A percentile compares a stretch with the other conserved stretches of the same genome.
Evolutionary conservation across 169 alveolate species (phyloP).

Genomic region (Plasmodium gaboni): DNA sequence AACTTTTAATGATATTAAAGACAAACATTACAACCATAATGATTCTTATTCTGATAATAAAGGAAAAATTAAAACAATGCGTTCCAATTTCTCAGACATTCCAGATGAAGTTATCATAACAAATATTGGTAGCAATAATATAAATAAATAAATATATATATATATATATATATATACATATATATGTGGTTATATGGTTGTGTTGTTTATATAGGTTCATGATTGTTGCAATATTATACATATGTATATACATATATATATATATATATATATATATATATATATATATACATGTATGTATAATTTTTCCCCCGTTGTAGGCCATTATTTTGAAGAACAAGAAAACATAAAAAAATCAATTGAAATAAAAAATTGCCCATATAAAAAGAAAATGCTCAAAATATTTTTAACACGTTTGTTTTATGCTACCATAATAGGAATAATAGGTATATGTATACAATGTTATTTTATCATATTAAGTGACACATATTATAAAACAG

Average conservation of each 20-base stretch:
- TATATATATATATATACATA: neutral
- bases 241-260: neutral
- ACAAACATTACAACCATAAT: neutral
- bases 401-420: slow-evolving; percentile 47
- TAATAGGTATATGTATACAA: slow-evolving; percentile 52
- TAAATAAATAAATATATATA: neutral
- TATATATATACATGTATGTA: neutral
- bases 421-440: slow-evolving; percentile 32
- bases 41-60: slow-evolving; percentile 11
- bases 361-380: slow-evolving; percentile 12
- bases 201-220: neutral
- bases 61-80: slow-evolving; percentile 5
- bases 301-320: slow-evolving; percentile 4
- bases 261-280: neutral
- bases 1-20: slow-evolving; percentile 12
- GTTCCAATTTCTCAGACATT: neutral
- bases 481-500: slow-evolving; percentile 61
- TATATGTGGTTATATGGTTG: neutral
- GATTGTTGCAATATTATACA: neutral
- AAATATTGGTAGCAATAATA: slow-evolving; percentile 19
- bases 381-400: slow-evolving; percentile 15
- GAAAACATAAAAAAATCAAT: neutral
- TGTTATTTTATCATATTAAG: slow-evolving; percentile 63
- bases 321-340: neutral
- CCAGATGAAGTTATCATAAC: slow-evolving; percentile 18